Percentiles rank a stretch among this genome's conserved stretches.
phyloP scores from a whole-genome alignment of 805 yeast genomes.

The Barnettozyma siamensis region DNA sequence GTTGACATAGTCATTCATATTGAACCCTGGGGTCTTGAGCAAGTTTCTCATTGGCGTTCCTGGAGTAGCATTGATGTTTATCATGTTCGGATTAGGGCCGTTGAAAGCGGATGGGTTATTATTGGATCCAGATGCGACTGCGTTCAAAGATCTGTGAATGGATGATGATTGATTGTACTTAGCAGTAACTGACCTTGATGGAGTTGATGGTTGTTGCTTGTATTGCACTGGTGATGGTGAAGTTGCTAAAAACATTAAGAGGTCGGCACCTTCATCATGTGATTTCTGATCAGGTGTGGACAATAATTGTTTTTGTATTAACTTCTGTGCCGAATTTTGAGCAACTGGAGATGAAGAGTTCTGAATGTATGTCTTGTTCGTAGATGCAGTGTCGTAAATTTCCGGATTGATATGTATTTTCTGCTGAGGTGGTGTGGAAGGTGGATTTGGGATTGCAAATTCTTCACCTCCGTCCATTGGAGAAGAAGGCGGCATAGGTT shows the following conservation, averaged over 20 bases:
- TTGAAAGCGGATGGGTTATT: not conserved
- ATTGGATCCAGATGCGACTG: not conserved
- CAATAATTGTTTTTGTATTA: slow-evolving; percentile 9
- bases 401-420: slow-evolving; percentile 20
- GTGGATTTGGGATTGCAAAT: slow-evolving; percentile 16
- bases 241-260: slow-evolving; percentile 75
- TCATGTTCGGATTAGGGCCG: not conserved
- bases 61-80: slow-evolving; percentile 13
- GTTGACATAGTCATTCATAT: slow-evolving; percentile 78
- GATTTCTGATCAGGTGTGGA: slow-evolving; percentile 22
- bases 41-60: slow-evolving; percentile 27
- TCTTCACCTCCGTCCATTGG: slow-evolving; percentile 21
- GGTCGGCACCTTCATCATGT: slow-evolving; percentile 69
- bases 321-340: slow-evolving; percentile 3
- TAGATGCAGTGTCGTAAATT: slow-evolving; percentile 22
- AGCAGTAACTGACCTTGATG: slow-evolving; percentile 13
- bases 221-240: slow-evolving; percentile 59
- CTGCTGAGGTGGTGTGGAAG: slow-evolving; percentile 25
- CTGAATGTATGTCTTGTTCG: slow-evolving; percentile 22
- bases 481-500: slow-evolving; percentile 23
- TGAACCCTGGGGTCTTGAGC: slow-evolving; percentile 58
- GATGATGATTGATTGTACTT: slow-evolving; percentile 10
- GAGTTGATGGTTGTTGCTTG: slow-evolving; percentile 20
- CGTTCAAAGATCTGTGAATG: slow-evolving; percentile 5
- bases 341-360: slow-evolving; percentile 18